Evolutionary conservation across 2,329 filamentous ascomycete species (phyloP).

Genomic region (Pseudocercospora macadamiae): DNA sequence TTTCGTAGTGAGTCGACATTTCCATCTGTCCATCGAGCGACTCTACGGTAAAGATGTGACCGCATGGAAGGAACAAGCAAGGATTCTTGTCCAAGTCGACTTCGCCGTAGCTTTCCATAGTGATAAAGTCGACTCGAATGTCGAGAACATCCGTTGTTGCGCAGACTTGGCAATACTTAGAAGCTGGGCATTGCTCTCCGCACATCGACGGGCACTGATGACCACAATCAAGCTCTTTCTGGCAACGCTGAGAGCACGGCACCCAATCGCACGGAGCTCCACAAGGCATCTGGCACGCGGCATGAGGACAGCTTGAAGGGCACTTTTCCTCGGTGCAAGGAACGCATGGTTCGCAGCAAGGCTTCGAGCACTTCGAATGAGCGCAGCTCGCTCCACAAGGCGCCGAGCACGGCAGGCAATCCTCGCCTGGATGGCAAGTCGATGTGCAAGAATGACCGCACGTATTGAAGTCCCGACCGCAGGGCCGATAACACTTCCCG

Average conservation of each 20-base stretch:
- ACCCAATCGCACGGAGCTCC: constrained; percentile 69
- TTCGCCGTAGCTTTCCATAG: constrained; percentile 58
- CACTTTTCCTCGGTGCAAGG: constrained; percentile 63
- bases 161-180: constrained; percentile 61
- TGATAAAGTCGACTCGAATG: constrained; percentile 60
- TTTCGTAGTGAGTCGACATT: constrained; percentile 55
- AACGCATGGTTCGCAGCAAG: constrained; percentile 62
- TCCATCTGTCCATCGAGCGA: constrained; percentile 65
- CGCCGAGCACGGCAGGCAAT: constrained; percentile 53
- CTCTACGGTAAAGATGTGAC: constrained; percentile 63
- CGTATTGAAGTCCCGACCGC: constrained; percentile 54
- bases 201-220: constrained; percentile 68
- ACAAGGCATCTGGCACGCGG: constrained; percentile 58
- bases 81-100: constrained; percentile 63
- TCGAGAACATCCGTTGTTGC: constrained; percentile 48
- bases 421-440: constrained; percentile 55
- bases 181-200: constrained; percentile 62
- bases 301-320: constrained; percentile 59
- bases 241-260: constrained; percentile 66
- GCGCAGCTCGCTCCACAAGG: constrained; percentile 60
- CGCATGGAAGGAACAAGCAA: constrained; percentile 64
- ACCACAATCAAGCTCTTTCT: constrained; percentile 57
- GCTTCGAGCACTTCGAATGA: constrained; percentile 59
- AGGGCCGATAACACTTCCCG: constrained; percentile 52
- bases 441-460: constrained; percentile 60